Conservation (phyloP, 1,139 yeast genomes). For the Suhomyces panamericanus region DNA sequence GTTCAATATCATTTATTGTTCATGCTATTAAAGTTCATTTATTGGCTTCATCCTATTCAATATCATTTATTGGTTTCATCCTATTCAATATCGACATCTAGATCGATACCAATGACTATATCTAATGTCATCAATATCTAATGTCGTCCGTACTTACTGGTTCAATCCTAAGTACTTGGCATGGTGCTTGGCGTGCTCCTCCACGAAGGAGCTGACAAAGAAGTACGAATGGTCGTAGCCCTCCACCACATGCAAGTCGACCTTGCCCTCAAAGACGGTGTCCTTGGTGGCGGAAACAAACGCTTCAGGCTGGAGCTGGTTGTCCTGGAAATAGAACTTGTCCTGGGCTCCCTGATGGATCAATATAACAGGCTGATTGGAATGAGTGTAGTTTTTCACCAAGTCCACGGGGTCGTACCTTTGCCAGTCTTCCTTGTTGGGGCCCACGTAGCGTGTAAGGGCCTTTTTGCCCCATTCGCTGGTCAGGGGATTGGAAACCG, state of each 20-base stretch:
- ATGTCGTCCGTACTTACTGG: not conserved
- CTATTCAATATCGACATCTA: too few species aligned
- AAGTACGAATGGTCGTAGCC: slow-evolving; percentile 89
- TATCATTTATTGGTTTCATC: too few species aligned
- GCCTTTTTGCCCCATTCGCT: slow-evolving; percentile 86
- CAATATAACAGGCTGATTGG: slow-evolving; percentile 57
- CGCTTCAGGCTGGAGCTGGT: slow-evolving; percentile 76
- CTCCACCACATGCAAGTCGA: slow-evolving; percentile 64
- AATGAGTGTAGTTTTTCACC: slow-evolving; percentile 55
- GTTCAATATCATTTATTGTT: too few species aligned
- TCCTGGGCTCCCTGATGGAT: slow-evolving; percentile 85
- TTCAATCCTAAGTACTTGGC: slow-evolving; percentile 66
- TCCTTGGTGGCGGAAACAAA: slow-evolving; percentile 62
- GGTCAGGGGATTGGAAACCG: slow-evolving; percentile 75
- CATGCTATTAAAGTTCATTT: too few species aligned
- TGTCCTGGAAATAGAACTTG: slow-evolving; percentile 66
- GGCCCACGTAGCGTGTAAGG: slow-evolving; percentile 75
- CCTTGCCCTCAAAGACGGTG: slow-evolving; percentile 59
- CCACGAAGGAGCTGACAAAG: slow-evolving; percentile 78
- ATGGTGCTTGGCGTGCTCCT: slow-evolving; percentile 84
- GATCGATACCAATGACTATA: too few species aligned
- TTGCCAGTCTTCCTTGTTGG: slow-evolving; percentile 58
- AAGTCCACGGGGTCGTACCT: slow-evolving; percentile 81
- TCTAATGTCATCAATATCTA: too few species aligned
- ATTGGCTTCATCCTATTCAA: too few species aligned